Conservation (phyloP, 2,329 filamentous ascomycete species). For the Endothia cerciana region DNA sequence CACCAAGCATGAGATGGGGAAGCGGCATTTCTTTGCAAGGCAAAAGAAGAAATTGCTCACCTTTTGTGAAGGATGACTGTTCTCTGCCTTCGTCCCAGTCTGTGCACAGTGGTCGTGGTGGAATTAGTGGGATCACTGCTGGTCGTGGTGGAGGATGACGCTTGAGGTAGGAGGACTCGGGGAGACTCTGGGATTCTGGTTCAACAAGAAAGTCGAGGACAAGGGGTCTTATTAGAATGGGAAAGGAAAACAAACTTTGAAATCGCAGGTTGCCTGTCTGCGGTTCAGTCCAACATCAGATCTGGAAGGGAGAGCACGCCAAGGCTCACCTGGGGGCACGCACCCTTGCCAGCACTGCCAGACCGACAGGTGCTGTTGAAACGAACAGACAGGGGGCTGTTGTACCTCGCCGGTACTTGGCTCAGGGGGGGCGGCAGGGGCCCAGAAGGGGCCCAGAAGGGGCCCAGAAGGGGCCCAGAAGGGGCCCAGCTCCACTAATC, state of each 20-base stretch:
- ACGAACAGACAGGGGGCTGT: slow-evolving; percentile 27
- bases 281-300: slow-evolving; percentile 9
- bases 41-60: slow-evolving; percentile 1
- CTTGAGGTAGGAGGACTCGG: slow-evolving; percentile 13
- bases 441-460: too few species aligned
- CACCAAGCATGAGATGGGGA: neutral
- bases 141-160: slow-evolving; percentile 25
- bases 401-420: slow-evolving; percentile 27
- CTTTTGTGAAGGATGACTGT: neutral
- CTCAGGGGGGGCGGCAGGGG: slow-evolving; percentile 18
- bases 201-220: slow-evolving; percentile 27
- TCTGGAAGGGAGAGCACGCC: slow-evolving; percentile 9
- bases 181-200: slow-evolving; percentile 6
- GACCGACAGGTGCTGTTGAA: slow-evolving; percentile 29
- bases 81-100: neutral
- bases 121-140: slow-evolving; percentile 1
- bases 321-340: neutral
- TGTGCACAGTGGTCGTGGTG: neutral
- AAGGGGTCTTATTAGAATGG: slow-evolving; percentile 31
- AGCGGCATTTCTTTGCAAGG: neutral
- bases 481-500: slow-evolving; percentile 15
- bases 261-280: slow-evolving; percentile 15
- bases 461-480: slow-evolving; percentile 12
- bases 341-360: slow-evolving; percentile 25
- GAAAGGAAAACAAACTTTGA: slow-evolving; percentile 23